Conservation (phyloP, 192 early-diverging fungal genomes). For the Umbelopsis vinacea region DNA sequence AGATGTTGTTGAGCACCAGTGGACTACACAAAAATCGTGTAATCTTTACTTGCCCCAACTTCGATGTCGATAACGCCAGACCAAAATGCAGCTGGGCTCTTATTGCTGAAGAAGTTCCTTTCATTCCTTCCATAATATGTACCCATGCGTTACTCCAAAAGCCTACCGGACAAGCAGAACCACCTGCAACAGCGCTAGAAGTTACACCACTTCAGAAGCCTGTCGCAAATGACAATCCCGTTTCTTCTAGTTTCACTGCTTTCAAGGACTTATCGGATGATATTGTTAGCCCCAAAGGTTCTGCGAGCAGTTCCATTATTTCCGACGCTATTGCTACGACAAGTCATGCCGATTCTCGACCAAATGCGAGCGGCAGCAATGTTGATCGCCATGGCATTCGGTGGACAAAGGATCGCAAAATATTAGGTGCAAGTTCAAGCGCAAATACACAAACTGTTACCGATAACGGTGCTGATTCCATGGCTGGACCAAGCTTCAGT, state of each 20-base stretch:
- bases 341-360: background rate
- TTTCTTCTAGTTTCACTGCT: background rate
- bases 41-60: background rate
- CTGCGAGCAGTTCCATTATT: background rate
- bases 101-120: background rate
- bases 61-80: conserved; percentile 2
- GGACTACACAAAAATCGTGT: conserved; percentile 8
- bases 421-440: background rate
- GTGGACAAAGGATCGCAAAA: conserved; percentile 3
- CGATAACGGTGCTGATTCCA: background rate
- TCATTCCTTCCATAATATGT: background rate
- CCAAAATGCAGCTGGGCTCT: background rate
- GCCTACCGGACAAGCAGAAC: background rate
- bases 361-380: background rate
- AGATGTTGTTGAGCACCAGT: background rate
- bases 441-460: background rate
- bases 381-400: conserved; percentile 1
- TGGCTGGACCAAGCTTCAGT: conserved; percentile 19
- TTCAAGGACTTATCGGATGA: background rate
- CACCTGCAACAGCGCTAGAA: background rate
- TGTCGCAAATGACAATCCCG: background rate
- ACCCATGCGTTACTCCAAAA: background rate
- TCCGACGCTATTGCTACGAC: background rate
- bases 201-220: background rate
- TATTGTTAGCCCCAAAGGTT: background rate